Evolutionary conservation across 2,329 filamentous ascomycete genomes (phyloP).

Genomic region (Xylaria sp.): DNA sequence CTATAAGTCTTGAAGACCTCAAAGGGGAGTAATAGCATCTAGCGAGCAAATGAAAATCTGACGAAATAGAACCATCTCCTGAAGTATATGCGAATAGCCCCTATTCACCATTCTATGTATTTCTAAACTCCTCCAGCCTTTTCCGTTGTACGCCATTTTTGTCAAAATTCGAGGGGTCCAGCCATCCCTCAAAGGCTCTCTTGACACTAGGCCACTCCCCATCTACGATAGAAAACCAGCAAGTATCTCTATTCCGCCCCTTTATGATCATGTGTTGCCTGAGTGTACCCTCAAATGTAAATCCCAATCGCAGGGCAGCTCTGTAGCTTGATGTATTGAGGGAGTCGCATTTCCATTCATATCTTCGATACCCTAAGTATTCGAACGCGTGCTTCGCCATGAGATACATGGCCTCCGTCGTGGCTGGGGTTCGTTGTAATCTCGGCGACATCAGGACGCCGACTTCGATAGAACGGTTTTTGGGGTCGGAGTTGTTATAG

Average conservation of each 20-base stretch:
- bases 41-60: no score
- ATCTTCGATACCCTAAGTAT: slow-evolving; percentile 63
- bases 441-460: slow-evolving; percentile 64
- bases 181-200: slow-evolving; percentile 63
- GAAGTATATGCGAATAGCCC: no score
- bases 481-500: slow-evolving; percentile 58
- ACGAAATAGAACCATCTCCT: no score
- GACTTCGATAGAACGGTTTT: slow-evolving; percentile 65
- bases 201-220: slow-evolving; percentile 66
- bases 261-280: slow-evolving; percentile 70
- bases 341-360: slow-evolving; percentile 73
- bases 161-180: slow-evolving; percentile 67
- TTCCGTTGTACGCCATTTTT: slow-evolving; percentile 61
- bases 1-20: no score
- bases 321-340: slow-evolving; percentile 64
- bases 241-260: slow-evolving; percentile 67
- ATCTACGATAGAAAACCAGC: slow-evolving; percentile 69
- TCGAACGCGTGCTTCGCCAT: slow-evolving; percentile 66
- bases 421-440: slow-evolving; percentile 64
- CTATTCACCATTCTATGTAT: background rate
- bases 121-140: slow-evolving; percentile 54
- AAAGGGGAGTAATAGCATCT: no score
- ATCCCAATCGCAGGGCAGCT: slow-evolving; percentile 68
- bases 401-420: slow-evolving; percentile 69
- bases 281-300: slow-evolving; percentile 68